Percentiles rank a stretch among this genome's conserved stretches.
These are phyloP conservation scores for Lomentospora prolificans DNA, from an alignment of 2,329 filamentous ascomycete genomes.

Conservation along the genomic window DNA sequence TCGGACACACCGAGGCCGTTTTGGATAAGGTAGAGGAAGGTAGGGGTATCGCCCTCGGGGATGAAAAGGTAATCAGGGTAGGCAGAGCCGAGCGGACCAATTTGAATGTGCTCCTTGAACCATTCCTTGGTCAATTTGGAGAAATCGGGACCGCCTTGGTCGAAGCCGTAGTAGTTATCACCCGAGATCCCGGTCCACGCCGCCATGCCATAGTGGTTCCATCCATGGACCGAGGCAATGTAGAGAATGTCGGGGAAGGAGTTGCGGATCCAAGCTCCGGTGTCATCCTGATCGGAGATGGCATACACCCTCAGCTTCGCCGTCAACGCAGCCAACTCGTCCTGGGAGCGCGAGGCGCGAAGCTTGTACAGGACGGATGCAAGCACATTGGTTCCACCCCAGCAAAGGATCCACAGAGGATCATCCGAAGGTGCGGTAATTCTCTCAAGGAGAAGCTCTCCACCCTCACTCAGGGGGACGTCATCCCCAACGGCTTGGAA, in stretches of 20 bases:
- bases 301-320: constrained; percentile 39
- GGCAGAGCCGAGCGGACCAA: constrained; percentile 29
- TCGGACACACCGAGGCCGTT: constrained; percentile 37
- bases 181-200: constrained; percentile 47
- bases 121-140: constrained; percentile 38
- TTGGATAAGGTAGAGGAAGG: constrained; percentile 37
- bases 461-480: constrained; percentile 26
- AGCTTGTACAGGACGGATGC: constrained; percentile 36
- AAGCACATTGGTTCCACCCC: constrained; percentile 44
- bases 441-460: constrained; percentile 28
- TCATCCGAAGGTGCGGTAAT: constrained; percentile 17
- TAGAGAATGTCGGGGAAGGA: constrained; percentile 45
- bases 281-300: constrained; percentile 51
- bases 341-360: constrained; percentile 19
- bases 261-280: constrained; percentile 43
- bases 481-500: constrained; percentile 21
- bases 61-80: constrained; percentile 41
- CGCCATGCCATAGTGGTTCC: constrained; percentile 43
- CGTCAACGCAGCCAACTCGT: constrained; percentile 20
- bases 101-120: constrained; percentile 43
- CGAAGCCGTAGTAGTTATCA: constrained; percentile 16
- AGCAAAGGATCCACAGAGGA: constrained; percentile 41
- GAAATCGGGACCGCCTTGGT: constrained; percentile 33
- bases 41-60: constrained; percentile 42
- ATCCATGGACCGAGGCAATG: constrained; percentile 45